Percentiles rank a stretch among this genome's conserved stretches.
Evolutionary conservation across 495 filamentous ascomycete genomes (phyloP).

Genomic region (Xylaria flabelliformis): DNA sequence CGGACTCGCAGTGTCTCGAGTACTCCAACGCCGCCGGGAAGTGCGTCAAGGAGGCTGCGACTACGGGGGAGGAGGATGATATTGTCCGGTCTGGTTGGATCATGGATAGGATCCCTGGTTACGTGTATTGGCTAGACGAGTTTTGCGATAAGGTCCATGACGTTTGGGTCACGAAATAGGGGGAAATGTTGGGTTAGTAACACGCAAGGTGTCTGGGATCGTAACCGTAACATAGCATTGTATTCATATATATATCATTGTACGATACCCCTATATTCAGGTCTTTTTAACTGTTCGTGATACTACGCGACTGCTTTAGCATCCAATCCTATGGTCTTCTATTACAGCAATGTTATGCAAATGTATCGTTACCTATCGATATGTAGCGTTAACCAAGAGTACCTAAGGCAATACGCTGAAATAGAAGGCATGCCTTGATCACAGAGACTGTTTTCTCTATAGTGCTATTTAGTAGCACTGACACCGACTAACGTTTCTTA

Average conservation of each 20-base stretch:
- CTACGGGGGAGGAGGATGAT: slow-evolving; percentile 21
- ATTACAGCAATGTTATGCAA: not conserved
- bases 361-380: not conserved
- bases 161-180: slow-evolving; percentile 25
- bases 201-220: not conserved
- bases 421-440: not conserved
- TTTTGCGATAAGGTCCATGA: slow-evolving; percentile 23
- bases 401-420: not conserved
- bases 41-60: slow-evolving; percentile 28
- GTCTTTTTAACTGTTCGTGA: not conserved
- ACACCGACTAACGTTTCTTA: not conserved
- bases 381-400: too few relatives aligned
- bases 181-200: not conserved
- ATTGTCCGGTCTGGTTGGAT: slow-evolving; percentile 28
- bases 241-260: slow-evolving; percentile 1
- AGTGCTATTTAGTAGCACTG: not conserved
- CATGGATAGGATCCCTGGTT: slow-evolving; percentile 27
- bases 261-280: not conserved
- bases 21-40: slow-evolving; percentile 28
- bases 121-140: slow-evolving; percentile 25
- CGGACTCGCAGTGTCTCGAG: slow-evolving; percentile 26
- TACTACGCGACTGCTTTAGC: not conserved
- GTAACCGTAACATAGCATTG: not conserved
- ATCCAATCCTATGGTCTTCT: not conserved
- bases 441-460: not conserved